phyloP scores from a whole-genome alignment of 176 grass and related monocot genomes.

The Calamus simplicifolius region DNA sequence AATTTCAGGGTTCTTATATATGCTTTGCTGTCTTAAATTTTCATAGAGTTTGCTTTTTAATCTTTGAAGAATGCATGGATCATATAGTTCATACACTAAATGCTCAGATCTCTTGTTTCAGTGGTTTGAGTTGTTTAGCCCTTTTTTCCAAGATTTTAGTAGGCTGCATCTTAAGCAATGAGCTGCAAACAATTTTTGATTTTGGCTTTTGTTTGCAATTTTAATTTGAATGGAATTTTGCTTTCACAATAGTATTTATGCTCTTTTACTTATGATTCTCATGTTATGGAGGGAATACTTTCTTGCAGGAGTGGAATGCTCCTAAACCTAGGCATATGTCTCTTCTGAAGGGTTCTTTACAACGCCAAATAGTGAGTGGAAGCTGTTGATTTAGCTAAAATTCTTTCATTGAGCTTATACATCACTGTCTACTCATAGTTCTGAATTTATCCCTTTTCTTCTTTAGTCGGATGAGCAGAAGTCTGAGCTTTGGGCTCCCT shows the following conservation, averaged over 20 bases:
- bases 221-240: neutral
- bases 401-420: too few relatives aligned
- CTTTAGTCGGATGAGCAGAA: conserved; percentile 52
- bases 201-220: neutral
- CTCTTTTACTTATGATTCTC: too few relatives aligned
- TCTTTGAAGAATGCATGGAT: too few relatives aligned
- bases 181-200: too few relatives aligned
- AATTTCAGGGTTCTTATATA: too few relatives aligned
- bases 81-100: too few relatives aligned
- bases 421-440: neutral
- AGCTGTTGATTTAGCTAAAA: conserved; percentile 1
- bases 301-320: conserved; percentile 78
- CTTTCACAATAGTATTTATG: neutral
- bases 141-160: too few relatives aligned
- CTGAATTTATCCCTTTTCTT: conserved; percentile 11
- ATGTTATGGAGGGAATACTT: neutral
- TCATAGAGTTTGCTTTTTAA: too few relatives aligned
- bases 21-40: too few relatives aligned
- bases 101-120: too few relatives aligned
- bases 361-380: conserved; percentile 40
- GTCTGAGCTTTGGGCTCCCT: conserved; percentile 68
- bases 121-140: too few relatives aligned
- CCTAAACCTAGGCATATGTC: conserved; percentile 70
- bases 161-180: too few relatives aligned
- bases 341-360: conserved; percentile 51